A percentile compares a stretch with the other conserved stretches of the same genome.
These are phyloP conservation scores for Lactarius akahatsu DNA, from an alignment of 768 basidiomycete species.

Conservation along the genomic window DNA sequence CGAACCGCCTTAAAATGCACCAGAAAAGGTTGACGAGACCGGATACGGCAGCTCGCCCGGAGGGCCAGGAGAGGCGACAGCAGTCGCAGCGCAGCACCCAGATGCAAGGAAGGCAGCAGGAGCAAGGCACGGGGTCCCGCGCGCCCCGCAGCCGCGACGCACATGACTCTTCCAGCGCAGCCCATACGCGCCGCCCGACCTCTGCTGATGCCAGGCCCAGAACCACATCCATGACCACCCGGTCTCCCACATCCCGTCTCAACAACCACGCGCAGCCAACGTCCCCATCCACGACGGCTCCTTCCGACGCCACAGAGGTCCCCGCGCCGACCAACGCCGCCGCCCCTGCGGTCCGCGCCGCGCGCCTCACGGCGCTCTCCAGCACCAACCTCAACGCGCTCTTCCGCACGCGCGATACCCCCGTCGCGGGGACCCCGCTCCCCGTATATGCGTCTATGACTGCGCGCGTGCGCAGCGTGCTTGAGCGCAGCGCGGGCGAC, in stretches of 20 bases:
- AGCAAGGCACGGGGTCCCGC: neutral
- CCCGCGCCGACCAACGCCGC: neutral
- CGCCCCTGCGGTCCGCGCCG: neutral
- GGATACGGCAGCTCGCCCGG: neutral
- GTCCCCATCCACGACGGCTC: neutral
- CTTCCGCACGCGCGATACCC: slow-evolving; percentile 9
- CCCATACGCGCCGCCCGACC: neutral
- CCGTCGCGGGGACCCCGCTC: slow-evolving; percentile 1
- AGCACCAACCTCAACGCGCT: slow-evolving; percentile 25
- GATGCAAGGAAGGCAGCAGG: neutral
- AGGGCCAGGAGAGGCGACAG: neutral
- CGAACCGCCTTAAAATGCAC: slow-evolving; percentile 11
- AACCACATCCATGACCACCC: slow-evolving; percentile 11
- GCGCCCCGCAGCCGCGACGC: neutral
- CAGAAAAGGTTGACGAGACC: neutral
- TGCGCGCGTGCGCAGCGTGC: slow-evolving; percentile 34
- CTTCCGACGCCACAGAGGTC: neutral
- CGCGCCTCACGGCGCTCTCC: slow-evolving; percentile 10
- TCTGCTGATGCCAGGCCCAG: neutral
- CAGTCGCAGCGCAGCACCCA: neutral
- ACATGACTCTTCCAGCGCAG: neutral
- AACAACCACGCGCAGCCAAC: neutral
- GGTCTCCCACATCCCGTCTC: neutral
- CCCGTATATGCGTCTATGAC: slow-evolving; percentile 11
- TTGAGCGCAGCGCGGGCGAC: slow-evolving; percentile 47